Base-by-base conservation (phyloP, 2,329 filamentous ascomycete species). In the Epichloe festucae region DNA sequence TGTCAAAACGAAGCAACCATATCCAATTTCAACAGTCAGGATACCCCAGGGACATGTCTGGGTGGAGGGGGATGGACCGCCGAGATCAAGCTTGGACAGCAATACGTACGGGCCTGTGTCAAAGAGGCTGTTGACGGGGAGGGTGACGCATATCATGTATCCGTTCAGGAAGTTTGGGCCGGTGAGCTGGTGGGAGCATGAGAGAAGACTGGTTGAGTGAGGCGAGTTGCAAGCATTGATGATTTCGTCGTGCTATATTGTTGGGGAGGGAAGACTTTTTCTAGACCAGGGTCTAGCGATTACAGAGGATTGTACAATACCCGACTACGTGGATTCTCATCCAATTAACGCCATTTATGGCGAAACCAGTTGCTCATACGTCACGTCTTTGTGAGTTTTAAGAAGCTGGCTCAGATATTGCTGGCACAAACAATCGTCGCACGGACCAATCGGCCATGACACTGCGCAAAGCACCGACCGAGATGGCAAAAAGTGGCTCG, bases 41-140 rank as follows among this genome's bases (percentile, higher is more conserved):
- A 79, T 98, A 21, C 91, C 90, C 5, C 76, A 76, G 55, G 89
- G 89, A 17, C 90, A 97, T 70, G 76, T 97, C 31, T 98, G 93
- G 93, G 81, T 98, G 1, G 91, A 97, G 65, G 93, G 1, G 1
- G 93, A 98, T 64, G 89, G 85, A 12, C 78, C 78, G 60, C 78
- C 79, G 59, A 75, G 78, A 48, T 78, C 79, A 60, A 88, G 81
- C 51, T 66, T 83, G 54, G 93, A 98, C 70, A 95, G 89, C 67
- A 95, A 95, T 68, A 81, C 81, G 12, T 96, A 94, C 66, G 93
- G 93, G 1, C 89, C 93, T 4, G 81, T 94, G 46, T 85, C 86
- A 23, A 80, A 79, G 56, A 79, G 78, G 51, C 65, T 97, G 56
- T 78, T 97, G 38, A 81, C 82, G 39, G 90, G 90, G 0, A 82